A percentile compares a stretch with the other conserved stretches of the same genome.
Conservation (phyloP, 331 rosid species). For the Quercus tomentella region DNA sequence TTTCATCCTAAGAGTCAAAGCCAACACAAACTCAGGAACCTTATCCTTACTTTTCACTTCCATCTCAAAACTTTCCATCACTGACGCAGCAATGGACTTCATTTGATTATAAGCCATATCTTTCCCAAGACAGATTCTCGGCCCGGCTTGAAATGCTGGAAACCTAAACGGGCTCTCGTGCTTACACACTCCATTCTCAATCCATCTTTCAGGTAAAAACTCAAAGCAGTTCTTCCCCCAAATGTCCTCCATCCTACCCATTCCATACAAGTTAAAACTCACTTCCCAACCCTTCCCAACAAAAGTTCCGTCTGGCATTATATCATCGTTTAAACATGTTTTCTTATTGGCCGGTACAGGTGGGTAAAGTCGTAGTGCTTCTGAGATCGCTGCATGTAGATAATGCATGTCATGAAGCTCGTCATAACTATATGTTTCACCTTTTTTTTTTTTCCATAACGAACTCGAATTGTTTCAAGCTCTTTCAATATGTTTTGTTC, state of each 20-base stretch:
- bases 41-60: slow-evolving; percentile 20
- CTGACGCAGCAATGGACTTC: slow-evolving; percentile 58
- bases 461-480: slow-evolving; percentile 19
- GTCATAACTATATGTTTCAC: slow-evolving; percentile 28
- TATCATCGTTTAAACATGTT: slow-evolving; percentile 35
- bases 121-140: slow-evolving; percentile 62
- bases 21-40: slow-evolving; percentile 31
- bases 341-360: slow-evolving; percentile 46
- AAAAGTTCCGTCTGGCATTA: slow-evolving; percentile 51
- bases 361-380: slow-evolving; percentile 58
- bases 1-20: slow-evolving; percentile 55
- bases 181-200: slow-evolving; percentile 39
- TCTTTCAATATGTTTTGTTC: slow-evolving; percentile 26
- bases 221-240: slow-evolving; percentile 51
- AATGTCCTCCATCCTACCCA: slow-evolving; percentile 70
- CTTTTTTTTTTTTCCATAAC: background rate
- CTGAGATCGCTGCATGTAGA: slow-evolving; percentile 60
- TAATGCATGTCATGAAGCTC: slow-evolving; percentile 58
- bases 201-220: slow-evolving; percentile 62
- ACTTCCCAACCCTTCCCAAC: slow-evolving; percentile 41
- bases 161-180: slow-evolving; percentile 46
- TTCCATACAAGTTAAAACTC: slow-evolving; percentile 48
- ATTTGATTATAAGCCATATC: slow-evolving; percentile 76
- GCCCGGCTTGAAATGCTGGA: slow-evolving; percentile 67
- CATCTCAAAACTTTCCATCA: slow-evolving; percentile 47